These are phyloP conservation scores for Rhodamnia rubescens DNA, from an alignment of 345 rosid genomes.

Conservation along the genomic window DNA sequence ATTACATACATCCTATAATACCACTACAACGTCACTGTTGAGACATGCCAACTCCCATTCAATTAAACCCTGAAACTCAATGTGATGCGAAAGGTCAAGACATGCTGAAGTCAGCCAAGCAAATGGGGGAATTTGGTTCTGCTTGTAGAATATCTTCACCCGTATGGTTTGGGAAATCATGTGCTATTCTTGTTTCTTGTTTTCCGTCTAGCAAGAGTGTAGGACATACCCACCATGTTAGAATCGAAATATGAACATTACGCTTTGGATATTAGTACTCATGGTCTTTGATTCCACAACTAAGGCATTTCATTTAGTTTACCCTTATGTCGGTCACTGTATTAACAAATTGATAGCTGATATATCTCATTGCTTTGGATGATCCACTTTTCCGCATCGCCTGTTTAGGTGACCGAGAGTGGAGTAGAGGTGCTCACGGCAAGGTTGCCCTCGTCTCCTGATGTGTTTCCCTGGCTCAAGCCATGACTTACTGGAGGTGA, in stretches of 20 bases:
- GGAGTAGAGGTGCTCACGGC: constrained; percentile 94
- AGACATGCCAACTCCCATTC: not conserved
- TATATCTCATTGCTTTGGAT: not conserved
- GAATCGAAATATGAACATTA: too few species aligned
- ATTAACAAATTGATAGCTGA: not conserved
- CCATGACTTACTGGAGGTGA: constrained; percentile 1
- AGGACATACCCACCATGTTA: not conserved
- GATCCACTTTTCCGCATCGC: not conserved
- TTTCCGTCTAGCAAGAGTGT: not conserved
- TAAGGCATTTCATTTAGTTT: not conserved
- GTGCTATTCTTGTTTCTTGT: not conserved
- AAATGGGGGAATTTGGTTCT: not conserved
- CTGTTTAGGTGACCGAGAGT: constrained; percentile 65
- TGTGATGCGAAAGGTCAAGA: not conserved
- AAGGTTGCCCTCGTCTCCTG: constrained; percentile 71
- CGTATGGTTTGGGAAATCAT: not conserved
- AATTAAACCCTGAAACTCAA: not conserved
- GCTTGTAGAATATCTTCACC: not conserved
- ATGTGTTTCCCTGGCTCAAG: constrained; percentile 66
- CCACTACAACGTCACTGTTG: not conserved
- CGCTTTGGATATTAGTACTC: not conserved
- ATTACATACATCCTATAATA: not conserved
- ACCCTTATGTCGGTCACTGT: not conserved
- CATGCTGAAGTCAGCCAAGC: too few species aligned
- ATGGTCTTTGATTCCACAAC: not conserved